Evolutionary conservation across 805 yeast genomes (phyloP), one percentile per base, ranked within the genome.

Genomic region (Kluyveromyces starmeri): DNA sequence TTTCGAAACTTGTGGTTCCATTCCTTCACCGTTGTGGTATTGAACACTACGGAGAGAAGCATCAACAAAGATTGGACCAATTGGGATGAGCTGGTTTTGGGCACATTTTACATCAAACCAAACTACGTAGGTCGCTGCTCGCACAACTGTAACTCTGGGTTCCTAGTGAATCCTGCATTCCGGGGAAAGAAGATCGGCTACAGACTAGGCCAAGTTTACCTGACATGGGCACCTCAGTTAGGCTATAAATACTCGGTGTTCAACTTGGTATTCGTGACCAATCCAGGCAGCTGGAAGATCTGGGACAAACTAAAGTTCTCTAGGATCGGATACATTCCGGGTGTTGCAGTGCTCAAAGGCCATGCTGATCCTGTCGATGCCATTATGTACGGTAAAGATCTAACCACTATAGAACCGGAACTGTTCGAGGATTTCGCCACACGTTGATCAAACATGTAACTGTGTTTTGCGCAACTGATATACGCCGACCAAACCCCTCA

Each of bases 291-390:
- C 47, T 54, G 66, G 47, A 68, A 62, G 47, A 79, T 83, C 35
- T 88, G 97, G 96, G 95, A 86, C 33, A 46, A 64, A 1, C 65
- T 88, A 17, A 94, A 94, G 2, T 88, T 86, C 46, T 80, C 81
- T 10, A 62, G 85, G 33, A 76, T 84, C 24, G 96, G 96, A 0
- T 61, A 65, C 11, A 65, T 88, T 10, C 77, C 78, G 35, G 71
- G 73, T n/a, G 95, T 77, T 0, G 96, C 82, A 0, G 62, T 68
- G 3, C 59, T 86, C 40, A 79, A 78, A 46, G 92, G 88, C 1
- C 53, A 65, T 21, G 66, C 67, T 3, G 67, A 71, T 16, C 70
- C 73, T 7, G 80, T 83, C 1, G 92, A 83, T 42, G 96, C 96
- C 5, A 65, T 74, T 22, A 70, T 84, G 46, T 88, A 62, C 50